phyloP scores from a whole-genome alignment of 805 yeast species.

The Kluyveromyces siamensis region DNA sequence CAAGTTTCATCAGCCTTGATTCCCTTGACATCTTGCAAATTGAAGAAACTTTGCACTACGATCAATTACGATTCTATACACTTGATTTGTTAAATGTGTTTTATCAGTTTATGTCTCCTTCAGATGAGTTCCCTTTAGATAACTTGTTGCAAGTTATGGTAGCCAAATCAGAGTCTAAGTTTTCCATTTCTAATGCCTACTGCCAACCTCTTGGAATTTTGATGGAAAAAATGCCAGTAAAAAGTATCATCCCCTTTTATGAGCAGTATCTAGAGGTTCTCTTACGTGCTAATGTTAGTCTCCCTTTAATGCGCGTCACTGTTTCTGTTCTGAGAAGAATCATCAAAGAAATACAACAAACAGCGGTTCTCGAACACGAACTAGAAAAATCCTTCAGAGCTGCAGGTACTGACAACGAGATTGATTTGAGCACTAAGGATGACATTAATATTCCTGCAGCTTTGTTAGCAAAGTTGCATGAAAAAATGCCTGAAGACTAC shows the following conservation, averaged over 20 bases:
- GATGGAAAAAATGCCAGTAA: constrained; percentile 19
- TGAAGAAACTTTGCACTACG: constrained; percentile 26
- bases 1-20: constrained; percentile 33
- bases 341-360: constrained; percentile 44
- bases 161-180: constrained; percentile 15
- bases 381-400: constrained; percentile 28
- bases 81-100: constrained; percentile 33
- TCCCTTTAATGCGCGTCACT: constrained; percentile 37
- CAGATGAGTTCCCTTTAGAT: constrained; percentile 29
- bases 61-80: constrained; percentile 39
- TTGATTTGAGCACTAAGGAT: constrained; percentile 7
- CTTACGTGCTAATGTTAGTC: constrained; percentile 14
- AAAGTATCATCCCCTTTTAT: constrained; percentile 27
- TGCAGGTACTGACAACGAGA: constrained; percentile 7
- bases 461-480: constrained; percentile 30
- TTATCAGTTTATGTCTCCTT: constrained; percentile 18
- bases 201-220: constrained; percentile 1
- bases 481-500: constrained; percentile 29
- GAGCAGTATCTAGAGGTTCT: constrained; percentile 30
- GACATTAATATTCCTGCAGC: constrained; percentile 23
- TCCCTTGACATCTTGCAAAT: constrained; percentile 24
- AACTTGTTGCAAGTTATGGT: constrained; percentile 38
- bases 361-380: constrained; percentile 52
- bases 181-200: constrained; percentile 9
- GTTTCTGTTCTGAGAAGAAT: constrained; percentile 32